Base-by-base conservation (phyloP, 108 stramenopile genomes). In the Cyclostephanos invisitatus region DNA sequence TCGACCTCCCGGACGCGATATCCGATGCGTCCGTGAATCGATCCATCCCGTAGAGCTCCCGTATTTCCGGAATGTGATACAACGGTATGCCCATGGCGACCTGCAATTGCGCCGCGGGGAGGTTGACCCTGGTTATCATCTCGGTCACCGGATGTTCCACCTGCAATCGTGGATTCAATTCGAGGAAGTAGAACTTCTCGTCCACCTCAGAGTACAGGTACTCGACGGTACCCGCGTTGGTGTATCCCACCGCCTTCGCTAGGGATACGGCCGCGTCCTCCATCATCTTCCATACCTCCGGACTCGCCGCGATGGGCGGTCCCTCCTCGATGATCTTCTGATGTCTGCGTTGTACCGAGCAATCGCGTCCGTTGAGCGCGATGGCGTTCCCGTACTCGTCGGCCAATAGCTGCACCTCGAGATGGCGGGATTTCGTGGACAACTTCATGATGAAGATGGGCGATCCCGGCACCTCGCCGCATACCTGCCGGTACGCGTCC, bases 71-170 rank as follows among this genome's bases (percentile, higher is more conserved):
- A 75, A 99, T 99, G 51, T 96, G 87, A 74, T 97, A 83, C 49
- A 99, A 73, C 8, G 97, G 97, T 70, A 99, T 95, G 21, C 99
- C 99, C 99, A 99, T 99, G 73, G 99, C 96, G 21, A 99, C 97
- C 77, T 98, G 97, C 22, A 99, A 76, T 83, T 99, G 99, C 7
- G 89, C 87, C 20, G 98, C 98, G 1, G 99, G 99, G 47, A 99
- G 75, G 83, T 99, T 99, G 28, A 96, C 96, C 17, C 87, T 62
- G 20, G 98, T 97, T 73, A 99, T 98, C 93, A 98, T 98, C 85
- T 99, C 99, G 5, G 99, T 99, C n/a, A 98, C 98, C 7, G 98
- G 98, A 88, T 99, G 99, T 83, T 99, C 99, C 59, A 99, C 99
- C 83, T 99, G 98, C 60, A 98, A 74, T 48, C 95, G 83, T 2